phyloP scores from a whole-genome alignment of 148 eudicot species.

The Pouteria glomerata region DNA sequence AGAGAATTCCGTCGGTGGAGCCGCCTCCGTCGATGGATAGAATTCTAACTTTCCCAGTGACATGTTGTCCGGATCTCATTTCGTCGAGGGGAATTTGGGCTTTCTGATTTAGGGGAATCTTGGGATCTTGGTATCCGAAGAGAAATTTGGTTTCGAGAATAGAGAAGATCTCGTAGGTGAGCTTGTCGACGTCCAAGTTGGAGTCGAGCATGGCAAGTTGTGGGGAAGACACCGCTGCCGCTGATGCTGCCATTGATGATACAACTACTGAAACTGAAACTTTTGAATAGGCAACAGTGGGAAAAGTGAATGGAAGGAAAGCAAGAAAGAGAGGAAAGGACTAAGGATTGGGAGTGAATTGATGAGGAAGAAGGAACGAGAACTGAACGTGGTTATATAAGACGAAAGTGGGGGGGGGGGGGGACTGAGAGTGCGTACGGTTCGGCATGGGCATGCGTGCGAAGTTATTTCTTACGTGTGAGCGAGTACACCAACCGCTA shows the following conservation, averaged over 20 bases:
- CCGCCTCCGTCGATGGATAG: conserved; percentile 31
- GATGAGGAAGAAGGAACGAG: not conserved
- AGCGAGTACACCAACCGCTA: no score
- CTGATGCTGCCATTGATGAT: no score
- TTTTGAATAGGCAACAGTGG: no score
- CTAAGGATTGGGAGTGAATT: not conserved
- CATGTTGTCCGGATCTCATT: conserved; percentile 1
- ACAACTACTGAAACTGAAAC: no score
- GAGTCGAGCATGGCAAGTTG: no score
- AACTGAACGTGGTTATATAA: not conserved
- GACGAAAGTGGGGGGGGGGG: not conserved
- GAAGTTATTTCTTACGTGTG: no score
- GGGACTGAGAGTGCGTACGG: not conserved
- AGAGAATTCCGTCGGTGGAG: conserved; percentile 27
- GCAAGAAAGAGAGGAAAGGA: not conserved
- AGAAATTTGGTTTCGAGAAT: conserved; percentile 22
- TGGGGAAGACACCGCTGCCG: no score
- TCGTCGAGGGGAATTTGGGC: not conserved
- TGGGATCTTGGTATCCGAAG: conserved; percentile 4
- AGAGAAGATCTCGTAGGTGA: conserved; percentile 20
- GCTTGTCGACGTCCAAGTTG: conserved; percentile 5
- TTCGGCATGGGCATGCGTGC: no score
- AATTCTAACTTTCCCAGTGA: conserved; percentile 26
- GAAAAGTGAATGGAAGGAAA: no score
- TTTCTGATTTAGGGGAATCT: not conserved